phyloP scores from a whole-genome alignment of 768 basidiomycete species.

The Lactarius hengduanensis region DNA sequence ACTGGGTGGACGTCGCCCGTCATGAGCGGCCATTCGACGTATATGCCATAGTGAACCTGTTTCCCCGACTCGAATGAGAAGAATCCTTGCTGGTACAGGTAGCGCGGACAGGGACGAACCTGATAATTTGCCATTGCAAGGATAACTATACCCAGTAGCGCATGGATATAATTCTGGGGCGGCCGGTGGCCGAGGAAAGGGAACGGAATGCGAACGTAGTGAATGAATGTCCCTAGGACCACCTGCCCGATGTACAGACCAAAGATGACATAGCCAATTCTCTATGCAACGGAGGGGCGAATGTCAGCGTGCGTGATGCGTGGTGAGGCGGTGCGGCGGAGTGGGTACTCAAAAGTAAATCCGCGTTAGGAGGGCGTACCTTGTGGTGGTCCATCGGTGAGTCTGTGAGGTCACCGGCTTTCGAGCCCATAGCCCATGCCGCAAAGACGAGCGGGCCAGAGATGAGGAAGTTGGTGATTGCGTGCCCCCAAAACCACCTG shows the following conservation, averaged over 20 bases:
- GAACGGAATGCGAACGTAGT: conserved; percentile 47
- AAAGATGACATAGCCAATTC: conserved; percentile 51
- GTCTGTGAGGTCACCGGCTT: background rate
- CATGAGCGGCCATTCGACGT: conserved; percentile 27
- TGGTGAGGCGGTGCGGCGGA: background rate
- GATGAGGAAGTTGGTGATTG: conserved; percentile 31
- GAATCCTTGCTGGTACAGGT: background rate
- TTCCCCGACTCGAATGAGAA: background rate
- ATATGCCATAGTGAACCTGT: conserved; percentile 19
- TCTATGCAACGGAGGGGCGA: conserved; percentile 36
- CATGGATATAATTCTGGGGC: conserved; percentile 45
- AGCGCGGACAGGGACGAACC: conserved; percentile 30
- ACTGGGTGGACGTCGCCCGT: conserved; percentile 21
- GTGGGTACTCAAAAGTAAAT: background rate
- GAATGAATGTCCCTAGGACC: conserved; percentile 48
- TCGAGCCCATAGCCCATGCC: conserved; percentile 45
- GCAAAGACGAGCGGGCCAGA: conserved; percentile 54
- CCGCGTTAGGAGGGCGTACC: conserved; percentile 16
- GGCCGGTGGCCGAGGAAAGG: conserved; percentile 37
- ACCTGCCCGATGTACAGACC: conserved; percentile 54
- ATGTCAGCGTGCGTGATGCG: background rate
- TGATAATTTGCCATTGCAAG: conserved; percentile 52
- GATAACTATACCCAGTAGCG: conserved; percentile 51
- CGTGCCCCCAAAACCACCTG: conserved; percentile 24
- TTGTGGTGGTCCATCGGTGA: conserved; percentile 42